These are phyloP conservation scores for Colletotrichum godetiae DNA, from an alignment of 2,329 filamentous ascomycete species.

Conservation along the genomic window DNA sequence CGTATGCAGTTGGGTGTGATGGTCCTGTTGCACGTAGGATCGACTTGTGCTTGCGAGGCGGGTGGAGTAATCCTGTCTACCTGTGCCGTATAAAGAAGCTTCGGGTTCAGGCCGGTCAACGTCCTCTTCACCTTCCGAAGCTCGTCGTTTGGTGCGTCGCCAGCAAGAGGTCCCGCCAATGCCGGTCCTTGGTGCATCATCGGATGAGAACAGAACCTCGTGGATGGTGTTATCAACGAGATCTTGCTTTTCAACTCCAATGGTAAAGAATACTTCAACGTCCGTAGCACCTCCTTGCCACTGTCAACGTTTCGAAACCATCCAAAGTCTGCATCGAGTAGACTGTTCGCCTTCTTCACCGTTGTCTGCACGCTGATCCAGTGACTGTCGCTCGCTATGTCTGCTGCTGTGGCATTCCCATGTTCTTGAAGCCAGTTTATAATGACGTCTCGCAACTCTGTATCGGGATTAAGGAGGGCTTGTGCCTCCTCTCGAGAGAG, in stretches of 20 bases:
- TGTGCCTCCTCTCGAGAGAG: slow-evolving; percentile 60
- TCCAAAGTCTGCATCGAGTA: slow-evolving; percentile 58
- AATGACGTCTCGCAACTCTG: slow-evolving; percentile 51
- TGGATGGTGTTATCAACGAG: slow-evolving; percentile 63
- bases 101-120: neutral
- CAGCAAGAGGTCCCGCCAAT: neutral
- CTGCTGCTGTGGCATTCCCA: slow-evolving; percentile 47
- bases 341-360: slow-evolving; percentile 52
- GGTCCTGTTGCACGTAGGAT: slow-evolving; percentile 47
- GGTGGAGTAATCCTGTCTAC: neutral
- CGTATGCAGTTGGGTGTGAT: slow-evolving; percentile 58
- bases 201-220: slow-evolving; percentile 37
- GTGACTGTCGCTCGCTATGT: slow-evolving; percentile 48
- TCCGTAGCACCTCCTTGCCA: slow-evolving; percentile 55
- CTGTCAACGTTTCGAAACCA: slow-evolving; percentile 11
- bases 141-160: neutral
- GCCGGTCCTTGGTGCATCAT: slow-evolving; percentile 42
- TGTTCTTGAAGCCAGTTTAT: slow-evolving; percentile 56
- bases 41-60: neutral
- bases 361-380: slow-evolving; percentile 57
- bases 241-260: slow-evolving; percentile 40
- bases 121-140: slow-evolving; percentile 11
- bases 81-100: neutral
- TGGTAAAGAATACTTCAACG: slow-evolving; percentile 43
- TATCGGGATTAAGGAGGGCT: slow-evolving; percentile 57